phyloP scores from a whole-genome alignment of 208 protist genomes.

The Polymyxa betae region DNA sequence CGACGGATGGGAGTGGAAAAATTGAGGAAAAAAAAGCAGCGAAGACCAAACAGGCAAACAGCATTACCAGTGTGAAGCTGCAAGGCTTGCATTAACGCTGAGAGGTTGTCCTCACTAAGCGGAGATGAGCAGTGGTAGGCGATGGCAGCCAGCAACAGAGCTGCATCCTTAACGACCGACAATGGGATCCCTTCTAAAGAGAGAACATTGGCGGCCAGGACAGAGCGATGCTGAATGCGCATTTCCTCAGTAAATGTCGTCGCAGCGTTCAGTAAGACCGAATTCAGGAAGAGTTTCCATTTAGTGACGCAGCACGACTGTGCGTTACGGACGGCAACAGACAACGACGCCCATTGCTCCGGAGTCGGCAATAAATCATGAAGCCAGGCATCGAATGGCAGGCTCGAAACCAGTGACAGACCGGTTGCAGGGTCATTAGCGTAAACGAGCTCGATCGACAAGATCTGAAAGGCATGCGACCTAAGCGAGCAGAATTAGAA shows the following conservation, averaged over 20 bases:
- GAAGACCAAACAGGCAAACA: not conserved
- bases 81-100: not conserved
- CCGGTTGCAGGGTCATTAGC: not conserved
- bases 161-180: not conserved
- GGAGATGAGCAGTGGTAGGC: not conserved
- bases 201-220: not conserved
- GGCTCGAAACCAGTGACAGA: not conserved
- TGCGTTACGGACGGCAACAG: not conserved
- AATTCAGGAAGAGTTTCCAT: conserved; percentile 27
- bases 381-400: not conserved
- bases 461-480: not conserved
- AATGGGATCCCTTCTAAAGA: conserved; percentile 14
- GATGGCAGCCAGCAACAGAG: not conserved
- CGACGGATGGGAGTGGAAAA: not conserved
- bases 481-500: not conserved
- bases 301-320: not conserved
- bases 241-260: not conserved
- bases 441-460: not conserved
- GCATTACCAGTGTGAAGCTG: not conserved
- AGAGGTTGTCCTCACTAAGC: not conserved
- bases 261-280: not conserved
- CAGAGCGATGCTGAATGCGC: not conserved
- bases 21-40: not conserved
- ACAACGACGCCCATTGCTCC: not conserved
- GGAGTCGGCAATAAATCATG: not conserved